Evolutionary conservation across 2,329 filamentous ascomycete genomes (phyloP).

Genomic region (Balansia obtecta): DNA sequence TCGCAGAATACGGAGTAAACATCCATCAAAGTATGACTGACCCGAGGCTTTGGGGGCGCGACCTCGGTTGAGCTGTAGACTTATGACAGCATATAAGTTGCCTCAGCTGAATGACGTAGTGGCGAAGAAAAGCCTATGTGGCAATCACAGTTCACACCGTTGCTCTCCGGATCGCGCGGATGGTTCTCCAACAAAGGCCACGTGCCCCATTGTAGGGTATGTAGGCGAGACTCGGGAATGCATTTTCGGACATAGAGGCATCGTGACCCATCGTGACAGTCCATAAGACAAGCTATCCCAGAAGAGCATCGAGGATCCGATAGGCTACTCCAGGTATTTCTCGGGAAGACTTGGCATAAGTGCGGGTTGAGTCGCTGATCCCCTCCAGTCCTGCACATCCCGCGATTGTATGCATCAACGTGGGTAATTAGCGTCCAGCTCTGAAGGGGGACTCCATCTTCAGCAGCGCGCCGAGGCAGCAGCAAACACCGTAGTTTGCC

Average conservation of each 20-base stretch:
- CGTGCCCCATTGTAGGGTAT: not conserved
- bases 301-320: conserved; percentile 3
- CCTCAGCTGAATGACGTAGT: not conserved
- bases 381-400: not conserved
- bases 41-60: no score
- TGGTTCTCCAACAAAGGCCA: not conserved
- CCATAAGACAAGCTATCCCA: conserved; percentile 1
- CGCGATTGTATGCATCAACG: not conserved
- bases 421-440: not conserved
- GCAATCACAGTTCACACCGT: not conserved
- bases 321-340: conserved; percentile 1
- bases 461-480: conserved; percentile 3
- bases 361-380: not conserved
- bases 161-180: not conserved
- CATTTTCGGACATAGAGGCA: not conserved
- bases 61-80: no score
- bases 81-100: not conserved
- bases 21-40: no score
- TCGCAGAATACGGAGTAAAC: no score
- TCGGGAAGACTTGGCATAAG: not conserved
- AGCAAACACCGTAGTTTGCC: not conserved
- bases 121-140: not conserved
- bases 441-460: not conserved
- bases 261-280: not conserved
- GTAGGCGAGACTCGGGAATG: not conserved